These are phyloP conservation scores for Penicillium aurantiogriseum DNA, from an alignment of 2,329 filamentous ascomycete species.

Conservation along the genomic window DNA sequence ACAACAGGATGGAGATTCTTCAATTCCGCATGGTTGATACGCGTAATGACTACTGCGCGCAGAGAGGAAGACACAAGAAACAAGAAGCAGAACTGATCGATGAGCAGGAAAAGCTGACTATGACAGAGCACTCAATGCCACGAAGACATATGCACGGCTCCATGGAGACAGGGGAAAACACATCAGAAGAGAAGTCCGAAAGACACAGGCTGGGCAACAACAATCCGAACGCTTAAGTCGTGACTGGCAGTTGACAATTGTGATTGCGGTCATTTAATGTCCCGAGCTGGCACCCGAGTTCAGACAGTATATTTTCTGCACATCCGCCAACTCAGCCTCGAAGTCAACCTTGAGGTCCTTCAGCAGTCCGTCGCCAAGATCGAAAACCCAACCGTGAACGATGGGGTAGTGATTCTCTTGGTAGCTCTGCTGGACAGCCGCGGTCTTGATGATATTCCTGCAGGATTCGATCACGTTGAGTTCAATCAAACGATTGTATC, in stretches of 20 bases:
- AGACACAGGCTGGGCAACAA: neutral
- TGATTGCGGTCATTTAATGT: neutral
- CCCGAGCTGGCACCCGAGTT: neutral
- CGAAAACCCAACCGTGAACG: conserved; percentile 73
- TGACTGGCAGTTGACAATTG: neutral
- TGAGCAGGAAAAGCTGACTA: neutral
- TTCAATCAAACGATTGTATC: conserved; percentile 32
- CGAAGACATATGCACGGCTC: neutral
- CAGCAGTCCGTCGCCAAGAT: conserved; percentile 64
- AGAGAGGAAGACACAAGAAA: neutral
- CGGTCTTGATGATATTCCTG: conserved; percentile 44
- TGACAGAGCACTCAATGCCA: neutral
- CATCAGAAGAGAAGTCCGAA: neutral
- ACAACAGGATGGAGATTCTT: neutral
- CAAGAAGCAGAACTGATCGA: neutral
- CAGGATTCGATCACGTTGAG: conserved; percentile 34
- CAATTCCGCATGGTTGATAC: neutral
- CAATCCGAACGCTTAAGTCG: neutral
- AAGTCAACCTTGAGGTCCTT: conserved; percentile 65
- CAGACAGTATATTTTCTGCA: conserved; percentile 23
- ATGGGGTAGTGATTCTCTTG: conserved; percentile 63
- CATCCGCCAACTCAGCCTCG: conserved; percentile 49
- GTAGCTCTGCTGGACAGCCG: conserved; percentile 60
- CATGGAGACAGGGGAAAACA: neutral
- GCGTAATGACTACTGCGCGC: neutral